Evolutionary conservation across 352 stramenopile species (phyloP), one percentile per base, ranked within the genome.

Genomic region (Phytophthora sp.): DNA sequence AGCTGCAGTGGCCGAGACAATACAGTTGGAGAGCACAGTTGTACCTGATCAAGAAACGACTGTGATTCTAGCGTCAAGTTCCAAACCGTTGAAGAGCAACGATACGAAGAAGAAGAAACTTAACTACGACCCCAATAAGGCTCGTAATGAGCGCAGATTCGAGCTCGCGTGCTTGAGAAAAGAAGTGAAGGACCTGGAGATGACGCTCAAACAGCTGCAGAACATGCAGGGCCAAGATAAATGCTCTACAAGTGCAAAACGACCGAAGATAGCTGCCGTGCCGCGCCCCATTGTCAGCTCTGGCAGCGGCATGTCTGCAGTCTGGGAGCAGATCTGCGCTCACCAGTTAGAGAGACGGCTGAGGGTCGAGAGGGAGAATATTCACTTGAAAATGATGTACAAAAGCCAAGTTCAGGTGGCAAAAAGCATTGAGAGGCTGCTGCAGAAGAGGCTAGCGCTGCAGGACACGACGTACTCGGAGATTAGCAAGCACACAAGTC

Each of bases 381-480:
- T 73, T 20, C 64, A 69, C 9, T 68, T 80, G n/a, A 80, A 77
- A 55, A 68, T 69, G 38, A 69, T 75, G 61, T 71, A 73, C n/a
- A 63, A 75, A 26, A 69, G 58, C 3, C 68, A 77, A 53, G 46
- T 45, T 36, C 69, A 75, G 29, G 58, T 75, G 16, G 71, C 66
- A 8, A 75, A 67, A 31, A 65, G 47, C 15, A 64, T 77, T 39
- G 59, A 77, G 51, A 74, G 56, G n/a, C 27, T 74, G 31, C 47
- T 77, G 8, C 51, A 69, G 3, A 77, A 74, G 27, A 46, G 65
- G 29, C 39, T 57, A 21, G 44, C 63, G 8, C 52, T 60, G 26
- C 41, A 71, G 30, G 69, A 69, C 18, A 63, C 51, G 59, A 55
- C 39, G 58, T 69, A 55, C 44, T 73, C 57, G 24, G 53, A 71